phyloP scores from a whole-genome alignment of 129 eudicot genomes.

The Saussurea involucrata region DNA sequence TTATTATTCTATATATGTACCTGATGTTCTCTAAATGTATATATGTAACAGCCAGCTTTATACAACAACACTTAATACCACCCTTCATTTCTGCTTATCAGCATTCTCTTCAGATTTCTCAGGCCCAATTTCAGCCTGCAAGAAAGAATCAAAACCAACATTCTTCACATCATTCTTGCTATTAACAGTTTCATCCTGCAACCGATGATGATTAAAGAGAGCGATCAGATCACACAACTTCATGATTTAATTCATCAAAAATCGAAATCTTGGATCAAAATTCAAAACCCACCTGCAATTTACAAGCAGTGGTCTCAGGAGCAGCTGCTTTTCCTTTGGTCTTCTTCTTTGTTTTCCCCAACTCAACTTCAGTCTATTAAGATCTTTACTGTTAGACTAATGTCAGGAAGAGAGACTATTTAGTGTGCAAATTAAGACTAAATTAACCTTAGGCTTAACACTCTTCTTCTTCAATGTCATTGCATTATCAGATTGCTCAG shows the following conservation, averaged over 20 bases:
- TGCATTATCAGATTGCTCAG: slow-evolving; percentile 5
- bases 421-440: background rate
- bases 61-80: background rate
- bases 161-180: background rate
- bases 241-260: background rate
- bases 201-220: background rate
- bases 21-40: background rate
- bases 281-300: slow-evolving; percentile 21
- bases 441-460: slow-evolving; percentile 20
- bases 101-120: background rate
- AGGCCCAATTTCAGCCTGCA: slow-evolving; percentile 4
- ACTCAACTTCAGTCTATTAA: slow-evolving; percentile 7
- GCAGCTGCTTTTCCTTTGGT: background rate
- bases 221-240: background rate
- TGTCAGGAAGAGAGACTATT: background rate
- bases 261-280: background rate
- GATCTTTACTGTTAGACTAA: background rate
- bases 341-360: slow-evolving; percentile 6
- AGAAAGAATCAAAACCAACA: slow-evolving; percentile 7
- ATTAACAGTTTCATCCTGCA: slow-evolving; percentile 1
- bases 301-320: slow-evolving; percentile 9
- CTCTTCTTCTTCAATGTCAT: slow-evolving; percentile 4
- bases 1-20: background rate
- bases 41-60: background rate
- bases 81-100: background rate